phyloP scores from a whole-genome alignment of 768 basidiomycete species.

The Leccinum ochraceum region DNA sequence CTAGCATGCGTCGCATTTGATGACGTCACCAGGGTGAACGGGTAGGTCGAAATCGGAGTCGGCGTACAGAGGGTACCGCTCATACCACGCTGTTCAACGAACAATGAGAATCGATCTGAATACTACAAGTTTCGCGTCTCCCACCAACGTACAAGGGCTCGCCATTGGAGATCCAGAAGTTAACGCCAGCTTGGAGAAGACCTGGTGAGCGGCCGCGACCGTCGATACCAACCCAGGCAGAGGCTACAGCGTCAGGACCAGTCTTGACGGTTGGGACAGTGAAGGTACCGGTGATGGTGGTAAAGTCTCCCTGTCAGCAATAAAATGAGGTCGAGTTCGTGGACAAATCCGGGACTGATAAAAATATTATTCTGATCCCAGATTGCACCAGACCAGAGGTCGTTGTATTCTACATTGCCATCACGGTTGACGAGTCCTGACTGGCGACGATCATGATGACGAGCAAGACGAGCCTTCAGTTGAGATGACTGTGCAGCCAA shows the following conservation, averaged over 20 bases:
- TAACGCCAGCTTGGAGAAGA: constrained; percentile 18
- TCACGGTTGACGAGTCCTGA: constrained; percentile 11
- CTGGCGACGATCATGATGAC: constrained; percentile 15
- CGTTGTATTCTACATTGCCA: constrained; percentile 12
- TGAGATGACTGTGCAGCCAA: constrained; percentile 20
- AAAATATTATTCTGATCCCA: constrained; percentile 8
- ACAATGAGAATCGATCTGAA: not conserved
- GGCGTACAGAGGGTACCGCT: constrained; percentile 18
- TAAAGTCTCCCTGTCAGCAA: constrained; percentile 10
- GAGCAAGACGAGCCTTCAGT: constrained; percentile 13
- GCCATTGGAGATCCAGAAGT: not conserved
- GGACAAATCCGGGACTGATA: not conserved
- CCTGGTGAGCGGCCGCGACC: constrained; percentile 5
- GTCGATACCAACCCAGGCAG: constrained; percentile 22
- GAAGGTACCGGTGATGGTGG: constrained; percentile 12
- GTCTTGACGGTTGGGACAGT: constrained; percentile 3
- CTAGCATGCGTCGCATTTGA: constrained; percentile 17
- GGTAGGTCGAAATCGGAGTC: no score
- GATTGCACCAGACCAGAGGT: constrained; percentile 24
- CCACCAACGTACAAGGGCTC: constrained; percentile 6
- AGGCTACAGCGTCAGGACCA: not conserved
- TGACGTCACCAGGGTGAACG: constrained; percentile 2
- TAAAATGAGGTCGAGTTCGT: not conserved
- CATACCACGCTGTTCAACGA: constrained; percentile 23
- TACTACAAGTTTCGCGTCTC: not conserved